Conservation (phyloP, 2,329 filamentous ascomycete genomes). For the Aspergillus candidus region DNA sequence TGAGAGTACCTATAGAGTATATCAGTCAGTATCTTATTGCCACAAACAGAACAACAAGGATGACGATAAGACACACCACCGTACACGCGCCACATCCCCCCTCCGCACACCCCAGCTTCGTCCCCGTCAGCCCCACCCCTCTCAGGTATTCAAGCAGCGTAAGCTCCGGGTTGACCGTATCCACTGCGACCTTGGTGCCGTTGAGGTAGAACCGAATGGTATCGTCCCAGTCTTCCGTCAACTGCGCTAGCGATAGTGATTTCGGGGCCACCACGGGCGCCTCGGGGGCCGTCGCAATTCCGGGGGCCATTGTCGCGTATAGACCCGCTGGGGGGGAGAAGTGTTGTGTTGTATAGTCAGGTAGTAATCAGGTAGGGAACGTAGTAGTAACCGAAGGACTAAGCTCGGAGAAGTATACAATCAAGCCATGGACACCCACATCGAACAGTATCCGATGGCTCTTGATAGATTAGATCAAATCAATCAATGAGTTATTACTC, state of each 20-base stretch:
- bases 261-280: constrained; percentile 42
- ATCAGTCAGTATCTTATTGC: constrained; percentile 18
- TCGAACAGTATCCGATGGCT: too few relatives aligned
- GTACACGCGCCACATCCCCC: constrained; percentile 77
- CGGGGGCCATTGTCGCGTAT: constrained; percentile 49
- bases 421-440: too few relatives aligned
- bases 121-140: constrained; percentile 88
- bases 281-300: constrained; percentile 43
- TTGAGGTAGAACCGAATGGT: constrained; percentile 91
- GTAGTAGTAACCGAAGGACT: too few relatives aligned
- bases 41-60: background rate
- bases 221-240: constrained; percentile 77
- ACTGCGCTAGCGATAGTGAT: constrained; percentile 46
- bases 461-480: too few relatives aligned
- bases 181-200: constrained; percentile 79
- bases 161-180: constrained; percentile 82
- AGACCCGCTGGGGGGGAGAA: background rate
- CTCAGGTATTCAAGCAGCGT: constrained; percentile 90
- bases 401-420: too few relatives aligned
- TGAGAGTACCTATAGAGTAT: constrained; percentile 59
- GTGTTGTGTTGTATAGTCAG: background rate
- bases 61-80: constrained; percentile 12
- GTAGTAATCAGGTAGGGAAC: too few relatives aligned
- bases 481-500: too few relatives aligned
- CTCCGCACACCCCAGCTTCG: constrained; percentile 93